Base-by-base conservation (phyloP, 148 eudicot species). In the Bassia scoparia region DNA sequence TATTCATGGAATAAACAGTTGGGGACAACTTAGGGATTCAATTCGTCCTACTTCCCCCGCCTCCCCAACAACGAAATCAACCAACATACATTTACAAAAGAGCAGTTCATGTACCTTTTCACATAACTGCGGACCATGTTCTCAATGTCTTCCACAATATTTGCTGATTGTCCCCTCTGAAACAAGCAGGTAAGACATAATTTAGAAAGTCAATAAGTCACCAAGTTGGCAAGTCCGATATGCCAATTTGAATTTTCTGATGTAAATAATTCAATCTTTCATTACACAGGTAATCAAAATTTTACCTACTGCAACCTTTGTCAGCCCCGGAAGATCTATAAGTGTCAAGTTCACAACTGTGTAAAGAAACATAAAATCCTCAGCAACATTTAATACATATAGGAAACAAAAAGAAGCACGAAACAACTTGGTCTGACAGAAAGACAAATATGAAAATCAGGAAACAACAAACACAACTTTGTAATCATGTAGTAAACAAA, bases 221-320 rank as follows among this genome's bases (percentile, higher is more conserved):
- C 1, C 14, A n/a, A 43, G 8, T 41, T 37, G n/a, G n/a, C n/a
- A n/a, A n/a, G n/a, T n/a, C n/a, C n/a, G n/a, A n/a, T 38, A 35
- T 56, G 17, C 67, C 49, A 60, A 67, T n/a, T 27, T 9, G 54
- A 41, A 53, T 6, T 53, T 26, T 37, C 24, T 46, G 30, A 74
- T 3, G 48, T 68, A 41, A 17, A 33, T 41, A 58, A 69, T n/a
- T 17, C 26, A 59, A 59, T 60, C 31, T 41, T 29, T 3, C 33
- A 44, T 38, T 30, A 56, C 21, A 33, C 43, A 67, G 41, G 13
- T 29, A 75, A 53, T 72, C 41, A 73, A 68, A 75, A 77, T 61
- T 82, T 92, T 83, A 96, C 99, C 97, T 64, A 96, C 99, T 26
- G 99, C 99, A 74, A 96, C 97, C 86, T 96, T 96, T 46, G 99